A percentile compares a stretch with the other conserved stretches of the same genome.
Evolutionary conservation across 192 early-diverging fungal species (phyloP).

Genomic region (Coemansia sp.): DNA sequence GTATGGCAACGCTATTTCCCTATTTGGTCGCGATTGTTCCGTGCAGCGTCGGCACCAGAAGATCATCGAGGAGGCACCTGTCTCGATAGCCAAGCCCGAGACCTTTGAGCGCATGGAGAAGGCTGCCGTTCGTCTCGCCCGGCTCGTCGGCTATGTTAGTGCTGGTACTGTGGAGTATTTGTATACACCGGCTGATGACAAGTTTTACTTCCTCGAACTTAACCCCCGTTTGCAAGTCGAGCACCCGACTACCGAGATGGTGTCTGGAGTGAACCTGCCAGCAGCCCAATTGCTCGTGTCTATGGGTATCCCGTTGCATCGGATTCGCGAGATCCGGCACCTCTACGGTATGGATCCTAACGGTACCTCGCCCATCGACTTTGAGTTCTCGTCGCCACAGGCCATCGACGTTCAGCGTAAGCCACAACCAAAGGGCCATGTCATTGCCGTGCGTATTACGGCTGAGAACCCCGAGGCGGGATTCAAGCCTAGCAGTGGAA

Average conservation of each 20-base stretch:
- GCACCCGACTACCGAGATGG: constrained; percentile 99
- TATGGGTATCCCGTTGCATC: constrained; percentile 98
- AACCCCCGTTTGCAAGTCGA: constrained; percentile 99
- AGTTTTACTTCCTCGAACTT: constrained; percentile 95
- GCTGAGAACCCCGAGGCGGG: constrained; percentile 99
- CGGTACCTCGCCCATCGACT: constrained; percentile 89
- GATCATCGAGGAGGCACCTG: constrained; percentile 98
- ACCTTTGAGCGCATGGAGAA: constrained; percentile 91
- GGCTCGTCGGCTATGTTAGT: constrained; percentile 92
- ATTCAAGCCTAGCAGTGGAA: constrained; percentile 97
- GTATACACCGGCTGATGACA: constrained; percentile 82
- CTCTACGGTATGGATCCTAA: constrained; percentile 91
- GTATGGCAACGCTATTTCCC: constrained; percentile 97
- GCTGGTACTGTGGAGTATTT: constrained; percentile 98
- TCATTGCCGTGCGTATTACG: constrained; percentile 97
- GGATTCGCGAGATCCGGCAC: constrained; percentile 94
- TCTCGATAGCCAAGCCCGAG: constrained; percentile 79
- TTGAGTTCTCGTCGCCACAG: constrained; percentile 80
- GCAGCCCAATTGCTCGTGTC: constrained; percentile 97
- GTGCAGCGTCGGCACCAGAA: constrained; percentile 99
- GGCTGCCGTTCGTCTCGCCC: constrained; percentile 93
- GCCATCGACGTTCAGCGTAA: constrained; percentile 86
- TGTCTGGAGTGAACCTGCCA: constrained; percentile 96
- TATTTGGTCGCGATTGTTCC: constrained; percentile 98
- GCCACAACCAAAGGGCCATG: constrained; percentile 94